Base-by-base conservation (phyloP, 768 basidiomycete genomes). In the Cyathus striatus region DNA sequence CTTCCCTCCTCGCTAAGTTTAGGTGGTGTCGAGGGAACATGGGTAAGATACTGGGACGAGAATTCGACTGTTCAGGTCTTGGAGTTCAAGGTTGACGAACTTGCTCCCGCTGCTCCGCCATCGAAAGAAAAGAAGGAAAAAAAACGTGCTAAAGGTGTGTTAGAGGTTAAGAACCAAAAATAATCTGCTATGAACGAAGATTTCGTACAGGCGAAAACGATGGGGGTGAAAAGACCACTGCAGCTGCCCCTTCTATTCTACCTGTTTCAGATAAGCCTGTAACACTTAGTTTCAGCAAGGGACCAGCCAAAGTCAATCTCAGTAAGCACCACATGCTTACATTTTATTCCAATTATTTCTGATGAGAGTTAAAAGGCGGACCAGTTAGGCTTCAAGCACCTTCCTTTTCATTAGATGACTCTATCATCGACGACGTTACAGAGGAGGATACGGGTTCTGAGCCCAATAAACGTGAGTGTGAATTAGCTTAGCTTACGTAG, bases 21-120 rank as follows among this genome's bases (percentile, higher is more conserved):
- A 5, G 90, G 90, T 21, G 86, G 87, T 12, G 70, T 71, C 20
- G 86, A 89, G 51, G 80, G 76, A 32, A 66, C 73, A 5, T 90
- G 83, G 79, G 83, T 90, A 18, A 72, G 81, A 44, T 98, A 98
- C 61, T 95, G 95, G 92, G 94, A 97, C 52, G 90, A 94, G 54
- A 77, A 69, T 24, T 86, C 89, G 1, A 86, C 80, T 1, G 75
- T 81, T 20, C 82, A 84, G 24, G 75, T 86, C 10, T 65, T 90
- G 36, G 85, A 87, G 52, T 91, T 90, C 56, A 78, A 88, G 56
- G 86, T 89, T 4, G 84, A 86, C 43, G 73, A 79, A 53, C 67
- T 78, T 13, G 54, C 55, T 0, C 71, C 73, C 20, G 58, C 68
- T 9, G 44, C 59, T 4, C 56, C 63, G 7, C 53, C 66, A 18